A percentile compares a stretch with the other conserved stretches of the same genome.
phyloP scores from a whole-genome alignment of 495 filamentous ascomycete species.

The Daldinia concentrica region DNA sequence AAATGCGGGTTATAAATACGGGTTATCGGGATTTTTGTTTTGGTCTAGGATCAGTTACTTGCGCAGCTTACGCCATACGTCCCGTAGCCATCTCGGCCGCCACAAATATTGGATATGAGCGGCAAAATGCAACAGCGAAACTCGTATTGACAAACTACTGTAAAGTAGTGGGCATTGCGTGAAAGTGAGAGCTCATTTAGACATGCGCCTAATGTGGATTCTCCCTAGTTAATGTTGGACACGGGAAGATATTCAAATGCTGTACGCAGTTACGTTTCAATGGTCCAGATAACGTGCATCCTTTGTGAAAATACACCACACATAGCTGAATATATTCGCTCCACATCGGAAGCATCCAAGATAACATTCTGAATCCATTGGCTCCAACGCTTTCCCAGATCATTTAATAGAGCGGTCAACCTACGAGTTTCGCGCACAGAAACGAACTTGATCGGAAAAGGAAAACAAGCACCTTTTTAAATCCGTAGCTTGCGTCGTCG shows the following conservation, averaged over 20 bases:
- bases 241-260: not conserved
- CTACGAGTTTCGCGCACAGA: not conserved
- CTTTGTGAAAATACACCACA: not conserved
- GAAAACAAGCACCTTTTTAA: not conserved
- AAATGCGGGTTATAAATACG: slow-evolving; percentile 15
- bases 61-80: slow-evolving; percentile 11
- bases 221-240: no score
- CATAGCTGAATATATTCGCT: not conserved
- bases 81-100: slow-evolving; percentile 18
- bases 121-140: slow-evolving; percentile 26
- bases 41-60: not conserved
- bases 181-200: slow-evolving; percentile 18
- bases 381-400: not conserved
- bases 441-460: not conserved
- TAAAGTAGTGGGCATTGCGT: slow-evolving; percentile 5
- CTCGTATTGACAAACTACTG: slow-evolving; percentile 35
- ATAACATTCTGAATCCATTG: not conserved
- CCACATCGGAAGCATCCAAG: not conserved
- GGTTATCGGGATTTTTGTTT: slow-evolving; percentile 10
- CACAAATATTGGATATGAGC: slow-evolving; percentile 24
- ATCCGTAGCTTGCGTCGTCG: not conserved
- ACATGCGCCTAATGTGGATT: no score
- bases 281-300: slow-evolving; percentile 1
- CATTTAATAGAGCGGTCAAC: not conserved
- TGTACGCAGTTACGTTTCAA: not conserved